Percentiles rank a stretch among this genome's conserved stretches.
These are phyloP conservation scores for Lactarius indigo DNA, from an alignment of 768 basidiomycete species.

Conservation along the genomic window DNA sequence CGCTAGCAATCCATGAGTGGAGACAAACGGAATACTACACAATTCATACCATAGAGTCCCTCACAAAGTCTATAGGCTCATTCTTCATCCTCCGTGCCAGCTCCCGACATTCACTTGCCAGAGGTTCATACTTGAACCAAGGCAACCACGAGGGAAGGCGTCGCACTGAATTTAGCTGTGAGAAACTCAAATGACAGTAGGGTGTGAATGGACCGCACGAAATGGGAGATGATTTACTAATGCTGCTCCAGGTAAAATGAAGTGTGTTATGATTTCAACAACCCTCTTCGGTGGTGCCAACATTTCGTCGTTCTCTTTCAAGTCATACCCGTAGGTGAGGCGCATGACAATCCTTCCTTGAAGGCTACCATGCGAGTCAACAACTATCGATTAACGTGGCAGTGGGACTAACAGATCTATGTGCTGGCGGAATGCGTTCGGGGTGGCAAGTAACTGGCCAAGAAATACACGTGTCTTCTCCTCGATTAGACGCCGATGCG, in stretches of 20 bases:
- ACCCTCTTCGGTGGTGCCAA: neutral
- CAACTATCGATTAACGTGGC: too few relatives aligned
- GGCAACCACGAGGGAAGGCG: constrained; percentile 5
- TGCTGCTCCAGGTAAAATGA: constrained; percentile 2
- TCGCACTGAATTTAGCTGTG: neutral
- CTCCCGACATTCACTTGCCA: neutral
- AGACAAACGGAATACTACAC: neutral
- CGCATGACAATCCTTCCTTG: constrained; percentile 3
- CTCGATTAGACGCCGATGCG: neutral
- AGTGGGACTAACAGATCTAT: neutral
- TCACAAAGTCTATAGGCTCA: neutral
- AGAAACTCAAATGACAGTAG: neutral
- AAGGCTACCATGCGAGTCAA: neutral
- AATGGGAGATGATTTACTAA: constrained; percentile 14
- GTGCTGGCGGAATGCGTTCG: neutral
- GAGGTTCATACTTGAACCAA: neutral
- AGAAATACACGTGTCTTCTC: constrained; percentile 8
- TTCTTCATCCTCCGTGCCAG: neutral
- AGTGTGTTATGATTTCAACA: neutral
- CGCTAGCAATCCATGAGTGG: neutral
- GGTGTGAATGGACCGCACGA: neutral
- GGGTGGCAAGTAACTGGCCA: neutral
- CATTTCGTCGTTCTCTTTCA: neutral
- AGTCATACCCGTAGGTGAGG: constrained; percentile 10
- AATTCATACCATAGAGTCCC: neutral